These are phyloP conservation scores for Leishmania arabica DNA, from an alignment of 208 protist species.

Conservation along the genomic window DNA sequence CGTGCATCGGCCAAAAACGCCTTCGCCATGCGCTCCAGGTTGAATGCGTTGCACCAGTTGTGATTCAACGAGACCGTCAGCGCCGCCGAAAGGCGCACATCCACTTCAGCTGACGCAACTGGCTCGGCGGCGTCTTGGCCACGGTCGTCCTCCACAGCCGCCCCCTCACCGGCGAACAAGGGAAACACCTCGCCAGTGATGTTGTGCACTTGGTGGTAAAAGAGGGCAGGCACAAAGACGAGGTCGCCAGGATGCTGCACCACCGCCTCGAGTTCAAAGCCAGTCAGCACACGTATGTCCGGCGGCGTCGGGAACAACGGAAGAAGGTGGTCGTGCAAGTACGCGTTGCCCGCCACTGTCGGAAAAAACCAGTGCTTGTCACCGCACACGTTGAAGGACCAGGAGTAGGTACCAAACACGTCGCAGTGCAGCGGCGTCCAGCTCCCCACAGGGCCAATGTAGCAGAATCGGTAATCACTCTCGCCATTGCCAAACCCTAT, in stretches of 20 bases:
- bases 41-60: conserved; percentile 88
- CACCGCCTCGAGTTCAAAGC: conserved; percentile 43
- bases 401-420: conserved; percentile 89
- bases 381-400: conserved; percentile 88
- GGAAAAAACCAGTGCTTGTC: conserved; percentile 89
- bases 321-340: conserved; percentile 35
- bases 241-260: conserved; percentile 78
- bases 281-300: conserved; percentile 67
- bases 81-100: background rate
- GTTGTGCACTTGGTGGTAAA: conserved; percentile 88
- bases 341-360: conserved; percentile 42
- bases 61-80: conserved; percentile 85
- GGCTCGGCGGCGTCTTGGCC: background rate
- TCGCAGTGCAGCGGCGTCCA: conserved; percentile 87
- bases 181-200: conserved; percentile 42
- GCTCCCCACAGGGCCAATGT: conserved; percentile 66
- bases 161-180: background rate
- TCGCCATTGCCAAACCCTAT: conserved; percentile 57
- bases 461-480: conserved; percentile 86
- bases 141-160: background rate
- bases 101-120: background rate
- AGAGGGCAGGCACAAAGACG: conserved; percentile 82
- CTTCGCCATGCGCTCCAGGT: conserved; percentile 54
- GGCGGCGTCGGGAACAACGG: conserved; percentile 43
- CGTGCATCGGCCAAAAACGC: conserved; percentile 55